Percentiles rank a stretch among this genome's conserved stretches.
phyloP scores from a whole-genome alignment of 768 basidiomycete genomes.

The Leccinum longicurvipes region DNA sequence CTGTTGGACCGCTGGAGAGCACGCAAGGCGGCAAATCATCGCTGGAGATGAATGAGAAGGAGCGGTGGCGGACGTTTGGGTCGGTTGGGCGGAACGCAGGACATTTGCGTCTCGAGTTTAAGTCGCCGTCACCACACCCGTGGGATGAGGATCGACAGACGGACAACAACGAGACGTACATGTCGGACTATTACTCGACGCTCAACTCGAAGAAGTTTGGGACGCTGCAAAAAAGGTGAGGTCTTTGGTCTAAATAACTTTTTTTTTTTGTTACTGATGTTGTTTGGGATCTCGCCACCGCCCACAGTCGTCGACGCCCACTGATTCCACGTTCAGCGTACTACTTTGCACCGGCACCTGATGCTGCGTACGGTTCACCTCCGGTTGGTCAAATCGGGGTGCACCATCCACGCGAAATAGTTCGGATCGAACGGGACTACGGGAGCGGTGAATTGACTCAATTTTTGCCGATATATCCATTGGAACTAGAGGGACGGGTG shows the following conservation, averaged over 20 bases:
- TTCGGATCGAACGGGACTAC: slow-evolving; percentile 92
- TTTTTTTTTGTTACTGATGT: neutral
- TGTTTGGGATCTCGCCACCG: slow-evolving; percentile 23
- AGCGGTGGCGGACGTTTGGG: slow-evolving; percentile 20
- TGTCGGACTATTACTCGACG: slow-evolving; percentile 42
- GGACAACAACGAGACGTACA: slow-evolving; percentile 32
- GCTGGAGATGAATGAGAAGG: slow-evolving; percentile 26
- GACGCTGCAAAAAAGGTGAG: slow-evolving; percentile 44
- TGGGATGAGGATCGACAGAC: slow-evolving; percentile 62
- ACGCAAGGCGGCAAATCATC: slow-evolving; percentile 4
- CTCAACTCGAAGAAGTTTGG: slow-evolving; percentile 42
- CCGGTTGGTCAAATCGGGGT: slow-evolving; percentile 84
- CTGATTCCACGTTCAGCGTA: slow-evolving; percentile 77
- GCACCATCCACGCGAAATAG: slow-evolving; percentile 88
- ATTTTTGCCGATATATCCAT: slow-evolving; percentile 83
- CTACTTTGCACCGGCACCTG: slow-evolving; percentile 75
- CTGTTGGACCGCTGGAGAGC: slow-evolving; percentile 11
- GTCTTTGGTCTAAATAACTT: neutral
- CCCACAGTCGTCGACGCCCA: slow-evolving; percentile 35
- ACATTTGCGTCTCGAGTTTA: slow-evolving; percentile 49
- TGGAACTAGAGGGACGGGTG: slow-evolving; percentile 92
- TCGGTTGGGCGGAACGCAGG: slow-evolving; percentile 31
- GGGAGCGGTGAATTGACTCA: slow-evolving; percentile 85
- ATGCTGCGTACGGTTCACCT: slow-evolving; percentile 74
- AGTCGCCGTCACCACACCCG: slow-evolving; percentile 54